A percentile compares a stretch with the other conserved stretches of the same genome.
These are phyloP conservation scores for Ogataea pini DNA, from an alignment of 805 yeast species.

Conservation along the genomic window DNA sequence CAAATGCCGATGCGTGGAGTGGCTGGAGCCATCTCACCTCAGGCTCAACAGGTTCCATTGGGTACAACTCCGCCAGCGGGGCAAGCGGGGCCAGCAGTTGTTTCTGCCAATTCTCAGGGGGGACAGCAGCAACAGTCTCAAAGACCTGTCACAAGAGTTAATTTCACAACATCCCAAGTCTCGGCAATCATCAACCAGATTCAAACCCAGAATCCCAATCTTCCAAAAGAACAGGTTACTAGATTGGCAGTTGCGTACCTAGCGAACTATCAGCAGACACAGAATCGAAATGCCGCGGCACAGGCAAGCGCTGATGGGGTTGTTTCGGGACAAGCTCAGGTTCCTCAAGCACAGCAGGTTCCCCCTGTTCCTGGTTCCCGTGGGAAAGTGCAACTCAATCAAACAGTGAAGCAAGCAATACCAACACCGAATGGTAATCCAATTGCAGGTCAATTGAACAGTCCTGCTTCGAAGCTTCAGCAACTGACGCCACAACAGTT, in stretches of 20 bases:
- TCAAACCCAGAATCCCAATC: constrained; percentile 63
- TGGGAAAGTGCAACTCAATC: neutral
- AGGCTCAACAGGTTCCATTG: constrained; percentile 21
- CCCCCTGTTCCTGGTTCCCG: neutral
- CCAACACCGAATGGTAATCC: constrained; percentile 15
- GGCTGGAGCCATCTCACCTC: constrained; percentile 14
- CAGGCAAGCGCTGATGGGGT: constrained; percentile 23
- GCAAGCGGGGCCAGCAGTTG: constrained; percentile 7
- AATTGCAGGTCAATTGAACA: constrained; percentile 21
- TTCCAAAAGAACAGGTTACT: constrained; percentile 64
- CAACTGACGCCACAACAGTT: constrained; percentile 28
- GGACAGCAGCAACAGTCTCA: constrained; percentile 17
- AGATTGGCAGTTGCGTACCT: constrained; percentile 64
- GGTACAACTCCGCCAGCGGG: constrained; percentile 6
- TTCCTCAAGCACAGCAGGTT: neutral
- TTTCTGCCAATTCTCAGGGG: constrained; percentile 12
- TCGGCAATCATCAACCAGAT: constrained; percentile 64
- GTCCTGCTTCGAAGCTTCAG: constrained; percentile 17
- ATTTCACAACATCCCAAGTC: constrained; percentile 61
- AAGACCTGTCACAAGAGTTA: constrained; percentile 24
- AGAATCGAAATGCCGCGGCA: constrained; percentile 37
- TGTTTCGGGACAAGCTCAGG: neutral
- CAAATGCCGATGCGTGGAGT: constrained; percentile 18
- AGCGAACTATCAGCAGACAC: constrained; percentile 55
- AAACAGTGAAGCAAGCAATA: neutral